phyloP scores from a whole-genome alignment of 257 asterid genomes.

The Solanum tarijense region DNA sequence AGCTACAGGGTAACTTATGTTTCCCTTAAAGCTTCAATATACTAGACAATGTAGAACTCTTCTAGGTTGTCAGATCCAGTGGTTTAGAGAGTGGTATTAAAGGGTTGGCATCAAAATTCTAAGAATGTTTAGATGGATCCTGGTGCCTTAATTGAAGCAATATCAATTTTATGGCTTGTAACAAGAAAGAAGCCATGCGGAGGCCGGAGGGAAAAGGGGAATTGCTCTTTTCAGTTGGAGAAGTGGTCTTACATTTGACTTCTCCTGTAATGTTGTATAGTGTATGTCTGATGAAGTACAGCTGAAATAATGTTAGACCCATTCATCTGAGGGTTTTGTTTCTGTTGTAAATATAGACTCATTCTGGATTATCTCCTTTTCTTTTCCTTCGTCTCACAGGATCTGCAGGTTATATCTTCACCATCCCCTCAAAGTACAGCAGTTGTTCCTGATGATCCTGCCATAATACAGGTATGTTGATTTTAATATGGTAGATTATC shows the following conservation, averaged over 20 bases:
- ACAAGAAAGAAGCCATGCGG: background rate
- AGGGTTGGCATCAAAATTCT: background rate
- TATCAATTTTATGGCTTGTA: background rate
- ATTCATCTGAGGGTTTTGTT: background rate
- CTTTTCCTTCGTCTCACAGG: conserved; percentile 9
- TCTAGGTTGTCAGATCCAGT: background rate
- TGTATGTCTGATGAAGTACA: background rate
- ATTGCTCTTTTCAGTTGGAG: background rate
- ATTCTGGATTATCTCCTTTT: background rate
- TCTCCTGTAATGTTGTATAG: background rate
- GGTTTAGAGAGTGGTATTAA: background rate
- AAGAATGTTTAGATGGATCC: background rate
- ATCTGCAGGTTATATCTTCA: conserved; percentile 13
- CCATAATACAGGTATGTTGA: conserved; percentile 16
- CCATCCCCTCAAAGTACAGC: conserved; percentile 10
- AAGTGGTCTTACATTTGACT: background rate
- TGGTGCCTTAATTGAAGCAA: background rate
- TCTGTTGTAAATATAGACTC: background rate
- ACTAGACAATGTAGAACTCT: background rate
- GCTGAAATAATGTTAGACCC: background rate
- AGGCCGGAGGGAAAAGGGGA: background rate
- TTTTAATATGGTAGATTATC: background rate
- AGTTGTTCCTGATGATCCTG: conserved; percentile 23
- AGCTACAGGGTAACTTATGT: background rate
- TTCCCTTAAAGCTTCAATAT: background rate